Evolutionary conservation across 805 yeast species (phyloP).

Genomic region (Saccharomycopsis capsularis): DNA sequence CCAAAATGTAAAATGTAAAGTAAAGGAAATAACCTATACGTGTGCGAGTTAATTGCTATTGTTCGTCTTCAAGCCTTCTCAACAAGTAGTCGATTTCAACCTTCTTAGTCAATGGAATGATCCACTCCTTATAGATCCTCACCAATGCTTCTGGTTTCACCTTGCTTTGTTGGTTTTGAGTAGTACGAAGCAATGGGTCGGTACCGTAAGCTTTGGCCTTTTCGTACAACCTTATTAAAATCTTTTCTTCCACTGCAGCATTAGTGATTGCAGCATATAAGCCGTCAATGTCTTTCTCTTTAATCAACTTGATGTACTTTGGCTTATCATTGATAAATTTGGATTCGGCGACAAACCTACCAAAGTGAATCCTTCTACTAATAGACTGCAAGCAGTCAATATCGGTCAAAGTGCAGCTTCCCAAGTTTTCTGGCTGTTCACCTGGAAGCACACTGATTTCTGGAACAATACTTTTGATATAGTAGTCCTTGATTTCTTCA

Average conservation of each 20-base stretch:
- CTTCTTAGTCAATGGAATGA: conserved; percentile 90
- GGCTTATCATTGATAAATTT: conserved; percentile 69
- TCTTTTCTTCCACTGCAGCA: conserved; percentile 75
- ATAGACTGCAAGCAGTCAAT: conserved; percentile 82
- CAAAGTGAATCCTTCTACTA: conserved; percentile 91
- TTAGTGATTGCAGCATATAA: conserved; percentile 82
- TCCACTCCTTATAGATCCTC: conserved; percentile 73
- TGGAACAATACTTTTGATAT: conserved; percentile 72
- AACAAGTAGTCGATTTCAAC: conserved; percentile 91
- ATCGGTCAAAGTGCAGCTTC: conserved; percentile 80
- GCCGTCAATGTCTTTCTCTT: conserved; percentile 57
- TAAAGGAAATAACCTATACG: neutral
- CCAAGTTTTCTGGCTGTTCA: conserved; percentile 79
- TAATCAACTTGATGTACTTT: conserved; percentile 56
- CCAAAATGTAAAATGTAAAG: too few relatives aligned
- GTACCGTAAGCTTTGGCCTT: conserved; percentile 86
- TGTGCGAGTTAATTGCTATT: neutral
- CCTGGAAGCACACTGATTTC: conserved; percentile 55
- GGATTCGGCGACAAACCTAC: conserved; percentile 95
- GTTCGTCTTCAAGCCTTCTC: conserved; percentile 66
- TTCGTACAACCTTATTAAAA: conserved; percentile 65
- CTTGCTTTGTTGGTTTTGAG: conserved; percentile 62
- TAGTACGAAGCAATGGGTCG: conserved; percentile 72
- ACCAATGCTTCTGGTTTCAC: conserved; percentile 80
- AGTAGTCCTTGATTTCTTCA: conserved; percentile 55